phyloP scores from a whole-genome alignment of 164 flowering plant species.

The Vitis cinerea region DNA sequence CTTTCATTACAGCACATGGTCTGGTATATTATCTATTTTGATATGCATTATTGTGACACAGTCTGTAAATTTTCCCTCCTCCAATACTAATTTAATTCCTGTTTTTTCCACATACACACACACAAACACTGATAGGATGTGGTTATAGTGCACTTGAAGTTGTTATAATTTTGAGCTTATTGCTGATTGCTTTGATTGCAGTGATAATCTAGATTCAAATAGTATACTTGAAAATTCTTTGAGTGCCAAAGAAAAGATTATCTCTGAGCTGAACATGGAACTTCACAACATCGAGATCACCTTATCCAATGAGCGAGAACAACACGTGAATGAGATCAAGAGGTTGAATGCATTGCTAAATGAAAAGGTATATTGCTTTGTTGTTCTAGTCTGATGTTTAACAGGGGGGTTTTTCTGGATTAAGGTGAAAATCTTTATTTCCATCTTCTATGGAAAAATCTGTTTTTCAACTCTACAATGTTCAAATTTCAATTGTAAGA shows the following conservation, averaged over 20 bases:
- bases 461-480: background rate
- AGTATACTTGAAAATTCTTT: constrained; percentile 82
- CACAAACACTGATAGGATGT: background rate
- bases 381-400: background rate
- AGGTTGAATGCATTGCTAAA: constrained; percentile 65
- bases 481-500: background rate
- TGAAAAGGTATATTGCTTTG: constrained; percentile 69
- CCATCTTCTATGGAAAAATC: background rate
- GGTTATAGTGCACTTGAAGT: background rate
- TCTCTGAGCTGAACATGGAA: constrained; percentile 86
- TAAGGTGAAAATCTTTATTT: background rate
- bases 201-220: constrained; percentile 71
- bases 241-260: constrained; percentile 93
- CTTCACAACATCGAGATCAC: constrained; percentile 83
- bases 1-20: background rate
- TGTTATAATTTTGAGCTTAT: background rate
- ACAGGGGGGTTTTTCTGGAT: background rate
- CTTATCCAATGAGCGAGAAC: constrained; percentile 82
- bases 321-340: constrained; percentile 78
- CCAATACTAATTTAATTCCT: no score
- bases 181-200: constrained; percentile 33
- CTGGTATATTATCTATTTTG: background rate
- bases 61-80: no score
- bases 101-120: no score
- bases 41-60: background rate